Percentiles rank a stretch among this genome's conserved stretches.
Evolutionary conservation across 805 yeast genomes (phyloP).

Genomic region (Metschnikowia koreensis): DNA sequence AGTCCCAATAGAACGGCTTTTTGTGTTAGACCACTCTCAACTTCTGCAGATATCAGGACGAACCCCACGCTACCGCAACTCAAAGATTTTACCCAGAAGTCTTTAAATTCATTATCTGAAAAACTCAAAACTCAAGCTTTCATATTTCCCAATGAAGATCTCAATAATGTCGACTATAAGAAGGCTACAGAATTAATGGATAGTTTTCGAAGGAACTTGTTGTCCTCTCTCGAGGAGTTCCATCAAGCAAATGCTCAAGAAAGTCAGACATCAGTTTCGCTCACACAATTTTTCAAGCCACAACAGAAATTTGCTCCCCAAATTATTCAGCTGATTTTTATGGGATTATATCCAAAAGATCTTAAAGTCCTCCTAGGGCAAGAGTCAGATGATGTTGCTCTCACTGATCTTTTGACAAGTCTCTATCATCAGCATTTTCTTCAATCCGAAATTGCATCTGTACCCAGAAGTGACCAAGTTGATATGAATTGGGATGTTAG

Average conservation of each 20-base stretch:
- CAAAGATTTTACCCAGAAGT: constrained; percentile 3
- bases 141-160: constrained; percentile 3
- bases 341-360: constrained; percentile 20
- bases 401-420: constrained; percentile 5
- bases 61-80: constrained; percentile 5
- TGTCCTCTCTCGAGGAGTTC: constrained; percentile 1
- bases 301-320: constrained; percentile 11
- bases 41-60: background rate
- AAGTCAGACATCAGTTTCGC: background rate
- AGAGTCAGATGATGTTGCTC: constrained; percentile 9
- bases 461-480: constrained; percentile 3
- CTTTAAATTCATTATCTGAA: background rate
- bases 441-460: constrained; percentile 2
- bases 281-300: constrained; percentile 9
- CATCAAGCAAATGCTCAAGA: background rate
- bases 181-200: background rate
- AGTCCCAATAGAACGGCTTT: background rate
- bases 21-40: background rate
- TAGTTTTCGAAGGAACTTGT: constrained; percentile 1
- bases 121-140: background rate
- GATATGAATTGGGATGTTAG: constrained; percentile 17
- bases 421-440: constrained; percentile 11
- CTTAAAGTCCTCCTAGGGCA: constrained; percentile 19
- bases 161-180: background rate
- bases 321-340: constrained; percentile 21